These are phyloP conservation scores for Paracoccidioides lutzii DNA, from an alignment of 2,329 filamentous ascomycete genomes.

Conservation along the genomic window DNA sequence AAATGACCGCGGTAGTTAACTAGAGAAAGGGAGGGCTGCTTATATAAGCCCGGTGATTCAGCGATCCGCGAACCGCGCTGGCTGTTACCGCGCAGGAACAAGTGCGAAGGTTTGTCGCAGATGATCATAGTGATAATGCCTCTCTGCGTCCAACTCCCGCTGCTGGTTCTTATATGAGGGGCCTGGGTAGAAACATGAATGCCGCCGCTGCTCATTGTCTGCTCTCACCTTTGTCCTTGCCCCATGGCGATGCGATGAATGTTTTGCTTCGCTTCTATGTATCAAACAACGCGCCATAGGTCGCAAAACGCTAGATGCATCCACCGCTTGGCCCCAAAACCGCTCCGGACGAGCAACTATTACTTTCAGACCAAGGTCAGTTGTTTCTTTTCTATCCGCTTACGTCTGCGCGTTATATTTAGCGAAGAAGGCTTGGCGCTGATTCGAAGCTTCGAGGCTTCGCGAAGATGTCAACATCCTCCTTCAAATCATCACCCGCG, in stretches of 20 bases:
- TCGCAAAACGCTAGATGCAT: constrained; percentile 39
- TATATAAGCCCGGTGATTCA: too few relatives aligned
- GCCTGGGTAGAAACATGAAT: constrained; percentile 2
- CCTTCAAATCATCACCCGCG: constrained; percentile 60
- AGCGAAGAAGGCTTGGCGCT: neutral
- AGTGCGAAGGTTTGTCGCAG: neutral
- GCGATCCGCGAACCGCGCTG: too few relatives aligned
- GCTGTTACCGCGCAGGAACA: too few relatives aligned
- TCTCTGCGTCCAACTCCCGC: neutral
- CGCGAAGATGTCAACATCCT: constrained; percentile 61
- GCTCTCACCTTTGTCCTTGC: constrained; percentile 5
- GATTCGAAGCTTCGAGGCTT: neutral
- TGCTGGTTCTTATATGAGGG: neutral
- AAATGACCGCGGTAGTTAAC: neutral
- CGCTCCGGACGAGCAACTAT: constrained; percentile 28
- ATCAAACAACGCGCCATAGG: constrained; percentile 32
- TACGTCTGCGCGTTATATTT: neutral
- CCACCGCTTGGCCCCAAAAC: constrained; percentile 30
- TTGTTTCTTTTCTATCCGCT: constrained; percentile 2
- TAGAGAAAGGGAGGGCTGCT: too few relatives aligned
- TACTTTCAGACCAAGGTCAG: constrained; percentile 50
- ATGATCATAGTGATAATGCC: neutral
- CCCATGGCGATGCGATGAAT: constrained; percentile 27
- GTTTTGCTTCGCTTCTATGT: constrained; percentile 27
- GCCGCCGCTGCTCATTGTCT: neutral